Conservation (phyloP, 2,329 filamentous ascomycete species). For the Cladophialophora bantiana region DNA sequence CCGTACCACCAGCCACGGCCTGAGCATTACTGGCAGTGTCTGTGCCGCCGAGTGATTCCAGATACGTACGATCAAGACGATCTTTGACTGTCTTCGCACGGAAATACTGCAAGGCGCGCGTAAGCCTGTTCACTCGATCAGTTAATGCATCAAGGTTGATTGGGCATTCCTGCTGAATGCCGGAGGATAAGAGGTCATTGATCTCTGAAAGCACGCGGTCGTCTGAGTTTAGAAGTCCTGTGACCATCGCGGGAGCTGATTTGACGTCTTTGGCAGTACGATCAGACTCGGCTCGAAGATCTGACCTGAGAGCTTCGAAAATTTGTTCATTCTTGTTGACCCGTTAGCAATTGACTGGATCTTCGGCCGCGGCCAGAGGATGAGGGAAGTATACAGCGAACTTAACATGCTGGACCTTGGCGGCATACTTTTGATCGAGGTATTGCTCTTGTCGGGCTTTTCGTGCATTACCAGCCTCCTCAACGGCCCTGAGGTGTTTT, state of each 20-base stretch:
- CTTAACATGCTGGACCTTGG: constrained; percentile 32
- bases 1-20: background rate
- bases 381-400: constrained; percentile 19
- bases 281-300: constrained; percentile 18
- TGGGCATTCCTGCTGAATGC: background rate
- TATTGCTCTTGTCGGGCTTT: constrained; percentile 18
- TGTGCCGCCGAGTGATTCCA: constrained; percentile 23
- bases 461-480: background rate
- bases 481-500: background rate
- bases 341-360: background rate
- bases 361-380: background rate
- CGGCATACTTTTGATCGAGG: constrained; percentile 26
- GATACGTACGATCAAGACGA: constrained; percentile 35
- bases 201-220: constrained; percentile 30
- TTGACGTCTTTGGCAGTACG: constrained; percentile 22
- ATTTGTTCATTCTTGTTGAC: constrained; percentile 26
- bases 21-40: background rate
- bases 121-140: constrained; percentile 21
- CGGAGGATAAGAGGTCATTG: constrained; percentile 18
- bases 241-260: constrained; percentile 13
- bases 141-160: constrained; percentile 16
- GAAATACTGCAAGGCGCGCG: constrained; percentile 27
- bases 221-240: constrained; percentile 29
- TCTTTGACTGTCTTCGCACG: constrained; percentile 30
- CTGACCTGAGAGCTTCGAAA: constrained; percentile 11